These are phyloP conservation scores for Lactarius tabidus DNA, from an alignment of 768 basidiomycete genomes.

Conservation along the genomic window DNA sequence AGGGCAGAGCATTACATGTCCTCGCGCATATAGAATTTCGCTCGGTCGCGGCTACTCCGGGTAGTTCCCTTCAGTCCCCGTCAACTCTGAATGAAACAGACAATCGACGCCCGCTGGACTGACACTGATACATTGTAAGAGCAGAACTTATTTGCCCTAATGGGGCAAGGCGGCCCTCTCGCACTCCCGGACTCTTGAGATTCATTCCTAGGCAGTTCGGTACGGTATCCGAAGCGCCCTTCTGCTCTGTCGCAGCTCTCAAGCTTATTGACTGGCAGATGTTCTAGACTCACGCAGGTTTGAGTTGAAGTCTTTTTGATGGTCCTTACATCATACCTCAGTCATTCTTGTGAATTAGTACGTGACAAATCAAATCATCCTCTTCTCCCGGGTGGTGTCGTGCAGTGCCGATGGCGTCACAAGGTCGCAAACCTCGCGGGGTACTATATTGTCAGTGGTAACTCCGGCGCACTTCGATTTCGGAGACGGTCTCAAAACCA, in stretches of 20 bases:
- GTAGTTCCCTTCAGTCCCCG: not conserved
- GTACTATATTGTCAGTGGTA: not conserved
- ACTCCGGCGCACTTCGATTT: conserved; percentile 10
- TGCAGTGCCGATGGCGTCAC: not conserved
- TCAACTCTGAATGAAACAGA: not conserved
- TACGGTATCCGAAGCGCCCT: conserved; percentile 1
- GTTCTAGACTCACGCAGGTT: not conserved
- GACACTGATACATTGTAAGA: not conserved
- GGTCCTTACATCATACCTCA: not conserved
- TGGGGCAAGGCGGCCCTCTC: not conserved
- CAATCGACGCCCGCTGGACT: not conserved
- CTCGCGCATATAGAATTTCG: no score
- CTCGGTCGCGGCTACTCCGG: not conserved
- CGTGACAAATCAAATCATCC: not conserved
- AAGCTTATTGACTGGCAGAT: not conserved
- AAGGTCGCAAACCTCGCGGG: not conserved
- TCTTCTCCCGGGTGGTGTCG: not conserved
- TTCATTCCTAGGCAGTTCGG: not conserved
- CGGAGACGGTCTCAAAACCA: not conserved
- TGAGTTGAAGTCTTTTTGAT: not conserved
- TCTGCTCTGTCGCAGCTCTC: not conserved
- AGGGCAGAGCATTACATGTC: not conserved
- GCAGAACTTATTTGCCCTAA: not conserved
- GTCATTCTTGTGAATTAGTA: not conserved
- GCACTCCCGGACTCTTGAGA: not conserved